Conservation (phyloP, 2,329 filamentous ascomycete genomes). For the Aspergillus fumigatus region DNA sequence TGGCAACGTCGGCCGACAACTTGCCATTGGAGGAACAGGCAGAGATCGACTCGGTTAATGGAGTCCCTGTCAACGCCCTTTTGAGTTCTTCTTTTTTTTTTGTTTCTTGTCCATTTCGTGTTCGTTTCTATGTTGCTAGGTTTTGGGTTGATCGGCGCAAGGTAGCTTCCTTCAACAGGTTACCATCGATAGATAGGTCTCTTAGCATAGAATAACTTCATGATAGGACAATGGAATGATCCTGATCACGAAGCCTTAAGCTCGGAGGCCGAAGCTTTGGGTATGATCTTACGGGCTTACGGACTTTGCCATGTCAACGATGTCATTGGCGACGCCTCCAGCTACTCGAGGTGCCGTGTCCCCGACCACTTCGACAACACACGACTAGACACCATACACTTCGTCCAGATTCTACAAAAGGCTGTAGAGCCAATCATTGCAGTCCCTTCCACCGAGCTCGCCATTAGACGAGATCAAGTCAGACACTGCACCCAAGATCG, state of each 20-base stretch:
- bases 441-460: conserved; percentile 47
- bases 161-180: not conserved
- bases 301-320: not conserved
- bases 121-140: not conserved
- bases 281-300: not conserved
- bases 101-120: conserved; percentile 1
- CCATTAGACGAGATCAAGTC: conserved; percentile 26
- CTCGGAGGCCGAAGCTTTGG: not conserved
- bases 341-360: not conserved
- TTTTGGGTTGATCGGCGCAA: not conserved
- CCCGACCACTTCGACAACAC: not conserved
- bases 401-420: conserved; percentile 2
- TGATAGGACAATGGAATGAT: not conserved
- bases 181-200: conserved; percentile 4
- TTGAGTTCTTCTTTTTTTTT: not conserved
- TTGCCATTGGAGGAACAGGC: conserved; percentile 52
- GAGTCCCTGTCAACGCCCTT: too few species aligned
- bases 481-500: conserved; percentile 58
- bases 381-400: not conserved
- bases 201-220: conserved; percentile 1
- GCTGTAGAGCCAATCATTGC: conserved; percentile 57
- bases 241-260: not conserved
- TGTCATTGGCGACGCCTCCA: not conserved
- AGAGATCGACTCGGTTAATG: conserved; percentile 2
- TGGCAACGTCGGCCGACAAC: conserved; percentile 82